Percentiles rank a stretch among this genome's conserved stretches.
phyloP scores from a whole-genome alignment of 306 rosid species.

The Ormosia emarginata region DNA sequence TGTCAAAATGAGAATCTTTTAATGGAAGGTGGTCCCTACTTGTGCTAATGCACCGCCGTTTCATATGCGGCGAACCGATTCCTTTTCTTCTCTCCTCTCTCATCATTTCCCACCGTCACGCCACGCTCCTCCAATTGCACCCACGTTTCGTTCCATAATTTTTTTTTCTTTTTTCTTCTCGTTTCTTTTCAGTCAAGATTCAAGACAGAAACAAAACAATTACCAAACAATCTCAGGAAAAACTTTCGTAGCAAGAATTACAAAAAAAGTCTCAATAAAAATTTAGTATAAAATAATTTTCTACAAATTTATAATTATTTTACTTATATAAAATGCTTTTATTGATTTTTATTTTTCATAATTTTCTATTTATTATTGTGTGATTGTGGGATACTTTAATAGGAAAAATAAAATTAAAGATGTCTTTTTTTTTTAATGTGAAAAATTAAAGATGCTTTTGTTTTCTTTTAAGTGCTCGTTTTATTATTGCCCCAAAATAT shows the following conservation, averaged over 20 bases:
- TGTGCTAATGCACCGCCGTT: conserved; percentile 43
- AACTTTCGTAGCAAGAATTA: not conserved
- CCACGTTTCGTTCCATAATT: conserved; percentile 17
- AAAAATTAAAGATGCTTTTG: too few species aligned
- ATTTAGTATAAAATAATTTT: not conserved
- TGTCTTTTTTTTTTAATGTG: too few species aligned
- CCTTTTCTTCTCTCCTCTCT: conserved; percentile 6
- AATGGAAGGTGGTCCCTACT: conserved; percentile 32
- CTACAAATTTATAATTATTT: not conserved
- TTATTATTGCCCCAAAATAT: not conserved
- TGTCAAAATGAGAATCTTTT: conserved; percentile 25
- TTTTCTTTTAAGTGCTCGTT: too few species aligned
- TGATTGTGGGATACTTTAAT: too few species aligned
- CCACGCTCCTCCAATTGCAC: conserved; percentile 24
- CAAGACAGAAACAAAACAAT: not conserved
- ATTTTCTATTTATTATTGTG: too few species aligned
- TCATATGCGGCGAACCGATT: conserved; percentile 61
- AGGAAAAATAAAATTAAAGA: too few species aligned
- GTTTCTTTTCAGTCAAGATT: not conserved
- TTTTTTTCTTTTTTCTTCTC: not conserved
- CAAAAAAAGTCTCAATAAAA: not conserved
- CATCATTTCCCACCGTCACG: conserved; percentile 37
- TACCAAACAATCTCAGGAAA: not conserved
- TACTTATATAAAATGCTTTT: too few species aligned
- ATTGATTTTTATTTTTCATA: too few species aligned